A percentile compares a stretch with the other conserved stretches of the same genome.
Conservation (phyloP, 495 filamentous ascomycete species). For the Hypoxylon cercidicola region DNA sequence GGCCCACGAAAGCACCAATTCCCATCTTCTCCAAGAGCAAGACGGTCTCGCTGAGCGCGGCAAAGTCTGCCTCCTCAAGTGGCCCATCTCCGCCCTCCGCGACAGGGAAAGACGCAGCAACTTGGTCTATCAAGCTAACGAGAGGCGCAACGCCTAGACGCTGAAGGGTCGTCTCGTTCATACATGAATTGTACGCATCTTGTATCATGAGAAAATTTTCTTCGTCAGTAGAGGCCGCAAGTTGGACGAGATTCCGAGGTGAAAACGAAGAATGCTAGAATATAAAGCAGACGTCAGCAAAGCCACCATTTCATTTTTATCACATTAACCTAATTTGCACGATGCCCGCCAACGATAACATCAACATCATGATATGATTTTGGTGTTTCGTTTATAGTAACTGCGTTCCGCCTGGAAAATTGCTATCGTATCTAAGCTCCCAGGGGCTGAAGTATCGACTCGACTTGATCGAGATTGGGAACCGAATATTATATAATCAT, state of each 20-base stretch:
- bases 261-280: slow-evolving; percentile 62
- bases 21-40: slow-evolving; percentile 64
- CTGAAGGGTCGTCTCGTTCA: slow-evolving; percentile 66
- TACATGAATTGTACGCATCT: slow-evolving; percentile 70
- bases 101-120: slow-evolving; percentile 61
- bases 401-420: no score
- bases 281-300: slow-evolving; percentile 31
- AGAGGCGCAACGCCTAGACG: slow-evolving; percentile 66
- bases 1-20: slow-evolving; percentile 59
- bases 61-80: slow-evolving; percentile 47
- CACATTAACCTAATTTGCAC: no score
- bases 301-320: background rate
- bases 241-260: slow-evolving; percentile 49
- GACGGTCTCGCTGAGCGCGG: slow-evolving; percentile 62
- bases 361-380: no score
- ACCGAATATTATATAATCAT: background rate
- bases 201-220: slow-evolving; percentile 75
- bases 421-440: no score
- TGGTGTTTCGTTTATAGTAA: no score
- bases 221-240: slow-evolving; percentile 56
- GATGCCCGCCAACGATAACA: no score
- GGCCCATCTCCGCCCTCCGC: slow-evolving; percentile 35
- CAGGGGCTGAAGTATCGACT: no score
- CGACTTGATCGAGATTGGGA: background rate
- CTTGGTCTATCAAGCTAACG: slow-evolving; percentile 51